Evolutionary conservation across 768 basidiomycete genomes (phyloP).

Genomic region (Tylopilus sp.): DNA sequence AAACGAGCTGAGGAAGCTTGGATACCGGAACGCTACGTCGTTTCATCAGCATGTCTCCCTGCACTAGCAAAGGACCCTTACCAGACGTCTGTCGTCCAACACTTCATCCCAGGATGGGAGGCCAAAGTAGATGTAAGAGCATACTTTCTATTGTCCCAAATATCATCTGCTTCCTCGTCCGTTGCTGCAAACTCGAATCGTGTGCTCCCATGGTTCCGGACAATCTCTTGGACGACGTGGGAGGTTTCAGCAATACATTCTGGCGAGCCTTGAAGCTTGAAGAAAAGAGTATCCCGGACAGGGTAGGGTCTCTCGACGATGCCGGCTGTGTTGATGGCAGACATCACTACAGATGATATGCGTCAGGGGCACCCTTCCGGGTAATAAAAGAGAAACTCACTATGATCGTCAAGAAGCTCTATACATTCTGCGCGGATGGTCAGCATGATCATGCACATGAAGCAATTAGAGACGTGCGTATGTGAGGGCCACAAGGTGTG

Average conservation of each 20-base stretch:
- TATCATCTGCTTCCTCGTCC: conserved; percentile 67
- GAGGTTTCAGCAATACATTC: conserved; percentile 56
- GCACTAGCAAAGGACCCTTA: conserved; percentile 29
- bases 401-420: conserved; percentile 78
- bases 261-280: conserved; percentile 84
- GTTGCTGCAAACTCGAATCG: conserved; percentile 71
- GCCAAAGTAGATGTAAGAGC: conserved; percentile 71
- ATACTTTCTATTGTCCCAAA: conserved; percentile 88
- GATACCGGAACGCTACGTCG: conserved; percentile 63
- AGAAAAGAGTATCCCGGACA: conserved; percentile 77
- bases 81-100: conserved; percentile 93
- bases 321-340: conserved; percentile 68
- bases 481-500: conserved; percentile 61
- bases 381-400: conserved; percentile 32
- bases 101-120: conserved; percentile 56
- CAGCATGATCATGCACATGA: background rate
- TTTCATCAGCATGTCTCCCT: background rate
- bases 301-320: conserved; percentile 59
- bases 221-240: conserved; percentile 54
- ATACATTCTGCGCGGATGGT: conserved; percentile 62
- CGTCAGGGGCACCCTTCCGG: background rate
- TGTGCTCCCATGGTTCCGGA: conserved; percentile 62
- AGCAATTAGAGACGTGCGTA: conserved; percentile 49
- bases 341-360: conserved; percentile 54
- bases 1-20: conserved; percentile 64